A percentile compares a stretch with the other conserved stretches of the same genome.
These are phyloP conservation scores for Zelopaecilomyces penicillatus DNA, from an alignment of 2,329 filamentous ascomycete species.

Conservation along the genomic window DNA sequence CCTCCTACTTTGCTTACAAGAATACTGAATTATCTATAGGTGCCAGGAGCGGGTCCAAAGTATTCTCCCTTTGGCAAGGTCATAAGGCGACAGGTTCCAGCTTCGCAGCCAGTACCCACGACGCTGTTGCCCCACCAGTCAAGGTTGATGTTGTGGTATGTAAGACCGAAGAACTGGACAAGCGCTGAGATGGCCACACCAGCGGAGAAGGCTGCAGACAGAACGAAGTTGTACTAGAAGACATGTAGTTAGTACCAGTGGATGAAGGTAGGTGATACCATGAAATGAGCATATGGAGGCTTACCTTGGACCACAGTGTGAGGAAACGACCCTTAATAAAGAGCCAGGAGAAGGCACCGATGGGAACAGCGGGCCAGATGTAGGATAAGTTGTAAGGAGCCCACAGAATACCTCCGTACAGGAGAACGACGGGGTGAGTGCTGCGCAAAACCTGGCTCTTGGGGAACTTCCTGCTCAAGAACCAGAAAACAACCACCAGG, in stretches of 20 bases:
- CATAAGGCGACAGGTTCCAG: constrained; percentile 10
- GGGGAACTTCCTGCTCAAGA: constrained; percentile 24
- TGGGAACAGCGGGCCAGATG: constrained; percentile 36
- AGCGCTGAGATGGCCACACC: constrained; percentile 34
- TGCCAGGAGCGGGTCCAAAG: constrained; percentile 16
- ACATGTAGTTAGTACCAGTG: neutral
- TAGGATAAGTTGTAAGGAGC: constrained; percentile 38
- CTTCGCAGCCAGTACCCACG: constrained; percentile 14
- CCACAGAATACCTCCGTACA: constrained; percentile 31
- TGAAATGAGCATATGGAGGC: neutral
- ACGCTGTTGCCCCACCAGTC: constrained; percentile 37
- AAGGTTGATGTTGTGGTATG: constrained; percentile 19
- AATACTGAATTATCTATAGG: neutral
- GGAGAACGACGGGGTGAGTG: constrained; percentile 33
- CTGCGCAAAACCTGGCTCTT: constrained; percentile 26
- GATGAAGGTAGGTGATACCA: too few relatives aligned
- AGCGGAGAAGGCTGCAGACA: constrained; percentile 33
- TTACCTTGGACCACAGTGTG: constrained; percentile 38
- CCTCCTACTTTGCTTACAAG: too few relatives aligned
- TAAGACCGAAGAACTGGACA: constrained; percentile 35
- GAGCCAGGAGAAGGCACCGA: constrained; percentile 40
- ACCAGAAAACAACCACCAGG: constrained; percentile 28
- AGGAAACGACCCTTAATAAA: constrained; percentile 37
- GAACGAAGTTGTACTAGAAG: constrained; percentile 37
- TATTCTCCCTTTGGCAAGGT: constrained; percentile 17